phyloP scores from a whole-genome alignment of 176 grass and related monocot species.

The Musa troglodytarum region DNA sequence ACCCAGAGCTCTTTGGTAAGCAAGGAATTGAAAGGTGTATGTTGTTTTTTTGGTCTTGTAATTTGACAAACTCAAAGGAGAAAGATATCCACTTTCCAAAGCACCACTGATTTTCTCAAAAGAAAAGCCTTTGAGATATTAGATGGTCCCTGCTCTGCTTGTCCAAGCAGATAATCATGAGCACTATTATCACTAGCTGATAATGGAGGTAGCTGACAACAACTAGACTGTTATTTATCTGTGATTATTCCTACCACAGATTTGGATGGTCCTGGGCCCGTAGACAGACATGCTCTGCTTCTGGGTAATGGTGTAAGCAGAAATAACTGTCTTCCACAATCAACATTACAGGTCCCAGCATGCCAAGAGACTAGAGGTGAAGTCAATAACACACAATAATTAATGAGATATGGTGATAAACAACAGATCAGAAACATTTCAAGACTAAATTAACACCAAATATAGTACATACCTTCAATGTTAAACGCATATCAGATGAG shows the following conservation, averaged over 20 bases:
- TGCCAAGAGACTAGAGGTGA: constrained; percentile 89
- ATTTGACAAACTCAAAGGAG: constrained; percentile 34
- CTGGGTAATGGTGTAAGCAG: constrained; percentile 70
- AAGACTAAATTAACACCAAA: too few relatives aligned
- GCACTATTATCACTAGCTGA: constrained; percentile 22
- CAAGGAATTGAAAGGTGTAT: constrained; percentile 24
- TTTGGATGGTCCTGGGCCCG: constrained; percentile 32
- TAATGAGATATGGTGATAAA: background rate
- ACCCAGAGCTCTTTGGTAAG: constrained; percentile 23
- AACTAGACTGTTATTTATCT: constrained; percentile 11
- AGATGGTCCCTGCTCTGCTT: background rate
- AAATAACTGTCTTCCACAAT: constrained; percentile 74
- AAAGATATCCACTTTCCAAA: constrained; percentile 10
- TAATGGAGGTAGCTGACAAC: constrained; percentile 30
- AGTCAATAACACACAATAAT: constrained; percentile 16
- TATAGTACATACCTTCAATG: too few relatives aligned
- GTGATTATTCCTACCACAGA: constrained; percentile 15
- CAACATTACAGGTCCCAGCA: constrained; percentile 49
- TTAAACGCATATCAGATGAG: too few relatives aligned
- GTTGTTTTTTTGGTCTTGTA: constrained; percentile 32
- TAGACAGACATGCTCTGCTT: constrained; percentile 34
- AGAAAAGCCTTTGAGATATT: constrained; percentile 7
- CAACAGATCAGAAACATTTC: too few relatives aligned
- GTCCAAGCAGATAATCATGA: background rate
- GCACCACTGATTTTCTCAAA: constrained; percentile 17